Conservation (phyloP, 1,139 yeast genomes). For the Blastobotrys apis region DNA sequence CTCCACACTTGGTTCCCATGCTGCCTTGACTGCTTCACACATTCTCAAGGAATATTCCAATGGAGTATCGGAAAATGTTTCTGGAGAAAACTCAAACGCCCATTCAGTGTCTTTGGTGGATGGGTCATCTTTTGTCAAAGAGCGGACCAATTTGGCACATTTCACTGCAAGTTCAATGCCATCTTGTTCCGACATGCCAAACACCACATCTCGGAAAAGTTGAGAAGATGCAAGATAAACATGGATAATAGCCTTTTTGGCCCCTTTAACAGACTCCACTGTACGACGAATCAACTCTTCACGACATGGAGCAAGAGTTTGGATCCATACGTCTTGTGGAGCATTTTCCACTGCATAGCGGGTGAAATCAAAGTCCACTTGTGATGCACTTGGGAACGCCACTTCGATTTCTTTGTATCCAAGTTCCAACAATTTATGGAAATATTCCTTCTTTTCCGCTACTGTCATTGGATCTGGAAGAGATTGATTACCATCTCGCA, state of each 20-base stretch:
- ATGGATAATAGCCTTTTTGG: constrained; percentile 85
- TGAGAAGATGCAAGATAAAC: constrained; percentile 90
- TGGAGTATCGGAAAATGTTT: constrained; percentile 87
- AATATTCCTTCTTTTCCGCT: constrained; percentile 82
- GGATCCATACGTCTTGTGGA: constrained; percentile 89
- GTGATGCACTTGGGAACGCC: constrained; percentile 93
- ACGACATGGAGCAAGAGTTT: constrained; percentile 88
- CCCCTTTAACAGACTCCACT: constrained; percentile 83
- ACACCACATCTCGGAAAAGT: constrained; percentile 85
- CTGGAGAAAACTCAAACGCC: constrained; percentile 93
- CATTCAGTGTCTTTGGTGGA: constrained; percentile 66
- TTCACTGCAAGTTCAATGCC: constrained; percentile 76
- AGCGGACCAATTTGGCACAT: constrained; percentile 73
- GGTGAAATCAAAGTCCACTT: constrained; percentile 93
- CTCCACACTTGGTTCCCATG: constrained; percentile 84
- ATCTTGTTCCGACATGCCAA: constrained; percentile 77
- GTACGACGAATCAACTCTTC: constrained; percentile 86
- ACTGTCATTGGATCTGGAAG: constrained; percentile 96
- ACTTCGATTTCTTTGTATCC: constrained; percentile 98
- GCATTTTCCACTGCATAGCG: constrained; percentile 88
- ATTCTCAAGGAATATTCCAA: constrained; percentile 77
- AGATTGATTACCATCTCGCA: constrained; percentile 96
- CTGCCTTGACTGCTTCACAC: constrained; percentile 91
- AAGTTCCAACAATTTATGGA: constrained; percentile 76
- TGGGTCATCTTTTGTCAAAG: constrained; percentile 87